These are phyloP conservation scores for Neurospora africana DNA, from an alignment of 495 filamentous ascomycete genomes.

Conservation along the genomic window DNA sequence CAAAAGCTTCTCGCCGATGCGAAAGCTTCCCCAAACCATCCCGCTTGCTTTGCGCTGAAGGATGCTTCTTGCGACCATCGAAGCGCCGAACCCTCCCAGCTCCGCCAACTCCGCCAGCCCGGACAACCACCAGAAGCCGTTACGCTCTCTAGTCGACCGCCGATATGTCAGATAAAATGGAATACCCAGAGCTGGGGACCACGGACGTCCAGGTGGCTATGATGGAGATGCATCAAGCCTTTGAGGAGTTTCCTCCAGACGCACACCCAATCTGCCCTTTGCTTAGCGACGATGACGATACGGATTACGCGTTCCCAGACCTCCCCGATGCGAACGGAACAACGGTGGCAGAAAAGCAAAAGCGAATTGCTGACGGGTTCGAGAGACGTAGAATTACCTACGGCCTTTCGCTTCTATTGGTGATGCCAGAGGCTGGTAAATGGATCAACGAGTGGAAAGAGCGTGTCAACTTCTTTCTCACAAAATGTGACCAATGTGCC, in stretches of 20 bases:
- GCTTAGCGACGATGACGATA: constrained; percentile 30
- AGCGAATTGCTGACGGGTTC: constrained; percentile 37
- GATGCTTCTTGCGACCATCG: background rate
- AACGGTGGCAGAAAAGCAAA: constrained; percentile 25
- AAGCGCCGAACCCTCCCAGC: background rate
- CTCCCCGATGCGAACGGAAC: constrained; percentile 22
- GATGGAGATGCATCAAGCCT: constrained; percentile 18
- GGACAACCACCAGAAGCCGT: background rate
- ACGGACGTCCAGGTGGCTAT: constrained; percentile 12
- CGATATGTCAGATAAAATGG: constrained; percentile 13
- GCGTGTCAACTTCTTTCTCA: constrained; percentile 37
- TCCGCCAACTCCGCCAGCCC: background rate
- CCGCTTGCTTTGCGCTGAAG: background rate
- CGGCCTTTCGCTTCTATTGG: constrained; percentile 56
- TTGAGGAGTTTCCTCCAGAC: constrained; percentile 17
- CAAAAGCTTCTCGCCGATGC: background rate
- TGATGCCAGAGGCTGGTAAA: constrained; percentile 50
- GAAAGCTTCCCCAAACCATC: background rate
- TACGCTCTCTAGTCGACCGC: background rate
- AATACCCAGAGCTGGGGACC: background rate
- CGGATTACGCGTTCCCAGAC: constrained; percentile 44
- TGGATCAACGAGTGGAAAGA: constrained; percentile 50
- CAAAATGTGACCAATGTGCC: constrained; percentile 68
- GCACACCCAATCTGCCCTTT: constrained; percentile 38
- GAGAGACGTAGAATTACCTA: constrained; percentile 47